A percentile compares a stretch with the other conserved stretches of the same genome.
phyloP scores from a whole-genome alignment of 352 stramenopile genomes.

The Aphanomyces euteiches region DNA sequence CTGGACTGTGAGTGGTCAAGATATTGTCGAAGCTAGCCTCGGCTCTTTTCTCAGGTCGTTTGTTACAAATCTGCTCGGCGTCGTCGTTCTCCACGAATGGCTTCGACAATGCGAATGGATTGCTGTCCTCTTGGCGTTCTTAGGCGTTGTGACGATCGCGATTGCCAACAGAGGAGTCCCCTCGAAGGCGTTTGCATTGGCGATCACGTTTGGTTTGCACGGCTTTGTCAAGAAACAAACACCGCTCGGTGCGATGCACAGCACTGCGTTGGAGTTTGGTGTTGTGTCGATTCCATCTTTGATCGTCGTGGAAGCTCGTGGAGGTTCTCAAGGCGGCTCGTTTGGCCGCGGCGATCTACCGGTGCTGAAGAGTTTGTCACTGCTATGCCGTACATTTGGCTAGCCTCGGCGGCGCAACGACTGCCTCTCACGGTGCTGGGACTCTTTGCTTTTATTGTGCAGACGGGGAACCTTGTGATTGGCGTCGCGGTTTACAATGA shows the following conservation, averaged over 20 bases:
- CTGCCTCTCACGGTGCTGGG: constrained; percentile 8
- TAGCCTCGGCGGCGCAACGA: neutral
- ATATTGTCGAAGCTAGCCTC: constrained; percentile 27
- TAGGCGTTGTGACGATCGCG: neutral
- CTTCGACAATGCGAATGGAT: neutral
- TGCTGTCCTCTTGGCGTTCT: constrained; percentile 2
- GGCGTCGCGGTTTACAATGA: constrained; percentile 6
- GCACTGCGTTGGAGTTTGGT: constrained; percentile 7
- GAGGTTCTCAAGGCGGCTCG: neutral
- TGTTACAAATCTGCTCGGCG: constrained; percentile 23
- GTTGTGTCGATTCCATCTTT: constrained; percentile 13
- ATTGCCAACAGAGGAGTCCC: constrained; percentile 25
- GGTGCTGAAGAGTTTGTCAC: constrained; percentile 10
- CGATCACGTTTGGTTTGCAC: constrained; percentile 23
- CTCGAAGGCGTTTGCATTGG: constrained; percentile 4
- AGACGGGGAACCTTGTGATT: neutral
- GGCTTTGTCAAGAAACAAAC: constrained; percentile 28
- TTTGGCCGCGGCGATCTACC: constrained; percentile 7
- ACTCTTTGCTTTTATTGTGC: neutral
- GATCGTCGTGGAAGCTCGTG: neutral
- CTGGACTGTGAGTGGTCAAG: constrained; percentile 7
- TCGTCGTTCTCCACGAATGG: constrained; percentile 14
- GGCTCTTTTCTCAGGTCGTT: constrained; percentile 19
- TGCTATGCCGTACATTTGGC: neutral
- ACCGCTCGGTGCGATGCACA: constrained; percentile 5